These are phyloP conservation scores for Paxillus ammoniavirescens DNA, from an alignment of 768 basidiomycete species.

Conservation along the genomic window DNA sequence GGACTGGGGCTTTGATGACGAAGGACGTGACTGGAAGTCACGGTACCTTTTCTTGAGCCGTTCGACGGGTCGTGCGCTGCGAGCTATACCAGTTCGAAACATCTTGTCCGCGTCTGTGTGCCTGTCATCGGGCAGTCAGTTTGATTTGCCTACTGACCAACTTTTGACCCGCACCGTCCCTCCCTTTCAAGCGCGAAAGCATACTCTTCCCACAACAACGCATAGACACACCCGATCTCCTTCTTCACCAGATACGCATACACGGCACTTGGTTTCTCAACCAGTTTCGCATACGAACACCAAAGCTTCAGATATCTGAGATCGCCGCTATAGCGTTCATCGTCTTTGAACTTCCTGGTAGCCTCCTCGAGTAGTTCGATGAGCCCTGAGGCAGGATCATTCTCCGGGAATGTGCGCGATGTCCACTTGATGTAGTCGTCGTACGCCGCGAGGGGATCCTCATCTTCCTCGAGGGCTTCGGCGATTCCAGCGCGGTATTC, in stretches of 20 bases:
- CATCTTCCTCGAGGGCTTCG: slow-evolving; percentile 64
- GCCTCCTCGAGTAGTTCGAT: slow-evolving; percentile 81
- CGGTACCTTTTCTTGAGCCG: slow-evolving; percentile 78
- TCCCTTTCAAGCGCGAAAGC: slow-evolving; percentile 73
- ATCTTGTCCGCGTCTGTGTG: slow-evolving; percentile 75
- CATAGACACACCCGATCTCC: slow-evolving; percentile 74
- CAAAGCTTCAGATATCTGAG: slow-evolving; percentile 90
- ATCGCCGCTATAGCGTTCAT: slow-evolving; percentile 84
- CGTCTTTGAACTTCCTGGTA: slow-evolving; percentile 77
- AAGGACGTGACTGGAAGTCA: slow-evolving; percentile 66
- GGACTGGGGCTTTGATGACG: slow-evolving; percentile 27
- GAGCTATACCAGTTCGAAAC: slow-evolving; percentile 79
- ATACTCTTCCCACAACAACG: slow-evolving; percentile 89
- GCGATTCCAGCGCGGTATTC: slow-evolving; percentile 41
- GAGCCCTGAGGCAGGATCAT: slow-evolving; percentile 68
- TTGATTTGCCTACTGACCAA: slow-evolving; percentile 4
- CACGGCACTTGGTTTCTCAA: slow-evolving; percentile 65
- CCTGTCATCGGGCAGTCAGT: slow-evolving; percentile 38
- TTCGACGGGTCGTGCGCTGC: slow-evolving; percentile 78
- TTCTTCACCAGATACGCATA: slow-evolving; percentile 73
- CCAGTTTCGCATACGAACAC: slow-evolving; percentile 80
- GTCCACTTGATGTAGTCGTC: slow-evolving; percentile 91
- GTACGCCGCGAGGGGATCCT: slow-evolving; percentile 85
- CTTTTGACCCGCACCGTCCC: slow-evolving; percentile 57
- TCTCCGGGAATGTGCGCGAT: slow-evolving; percentile 71